These are phyloP conservation scores for Cryptomeria japonica DNA, from an alignment of 75 land plant species.

Conservation along the genomic window DNA sequence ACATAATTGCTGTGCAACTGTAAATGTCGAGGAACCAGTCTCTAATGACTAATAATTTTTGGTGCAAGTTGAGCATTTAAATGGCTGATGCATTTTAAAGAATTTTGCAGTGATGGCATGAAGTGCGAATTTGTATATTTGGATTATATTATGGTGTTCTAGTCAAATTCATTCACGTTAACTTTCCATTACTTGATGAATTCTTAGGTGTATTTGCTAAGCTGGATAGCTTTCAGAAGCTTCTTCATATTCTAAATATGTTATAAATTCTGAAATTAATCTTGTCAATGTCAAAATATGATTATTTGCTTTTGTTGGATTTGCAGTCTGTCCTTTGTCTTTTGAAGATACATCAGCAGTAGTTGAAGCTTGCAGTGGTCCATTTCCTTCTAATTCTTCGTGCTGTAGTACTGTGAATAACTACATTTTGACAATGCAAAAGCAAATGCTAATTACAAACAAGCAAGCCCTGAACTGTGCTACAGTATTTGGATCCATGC, in stretches of 20 bases:
- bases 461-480: constrained; percentile 92
- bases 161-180: not conserved
- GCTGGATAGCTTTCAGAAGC: not conserved
- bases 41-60: not conserved
- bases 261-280: not conserved
- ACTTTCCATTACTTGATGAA: not conserved
- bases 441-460: constrained; percentile 95
- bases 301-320: not conserved
- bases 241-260: not conserved
- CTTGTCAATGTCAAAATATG: not conserved
- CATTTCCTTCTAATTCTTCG: constrained; percentile 61
- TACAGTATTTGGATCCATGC: constrained; percentile 80
- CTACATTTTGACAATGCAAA: constrained; percentile 78
- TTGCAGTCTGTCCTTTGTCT: constrained; percentile 87
- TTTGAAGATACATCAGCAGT: constrained; percentile 78
- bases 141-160: not conserved
- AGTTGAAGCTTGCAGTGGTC: constrained; percentile 62
- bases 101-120: not conserved
- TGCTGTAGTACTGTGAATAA: constrained; percentile 87
- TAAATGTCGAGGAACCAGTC: not conserved
- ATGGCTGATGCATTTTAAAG: not conserved
- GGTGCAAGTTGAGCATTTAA: not conserved
- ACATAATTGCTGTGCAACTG: not conserved
- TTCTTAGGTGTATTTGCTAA: not conserved
- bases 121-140: not conserved